Conservation (phyloP, 257 asterid species). For the Rehmannia glutinosa region DNA sequence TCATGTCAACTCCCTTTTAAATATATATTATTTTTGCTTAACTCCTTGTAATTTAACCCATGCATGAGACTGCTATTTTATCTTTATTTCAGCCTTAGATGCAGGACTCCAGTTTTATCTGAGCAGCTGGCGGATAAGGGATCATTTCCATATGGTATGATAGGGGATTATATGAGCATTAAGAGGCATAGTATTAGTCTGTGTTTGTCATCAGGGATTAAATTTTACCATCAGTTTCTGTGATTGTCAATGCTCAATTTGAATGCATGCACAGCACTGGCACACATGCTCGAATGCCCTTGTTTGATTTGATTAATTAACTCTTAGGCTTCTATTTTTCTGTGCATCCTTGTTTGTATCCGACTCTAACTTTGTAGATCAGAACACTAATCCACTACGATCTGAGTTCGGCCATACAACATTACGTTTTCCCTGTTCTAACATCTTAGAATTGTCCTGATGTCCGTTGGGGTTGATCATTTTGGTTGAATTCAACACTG, state of each 20-base stretch:
- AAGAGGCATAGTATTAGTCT: constrained; percentile 14
- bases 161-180: constrained; percentile 39
- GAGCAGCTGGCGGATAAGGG: constrained; percentile 54
- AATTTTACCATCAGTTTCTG: neutral
- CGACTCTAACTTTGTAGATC: neutral
- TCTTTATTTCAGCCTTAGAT: constrained; percentile 26
- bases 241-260: neutral
- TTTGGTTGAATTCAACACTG: neutral
- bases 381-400: neutral
- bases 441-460: neutral
- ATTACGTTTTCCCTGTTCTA: neutral
- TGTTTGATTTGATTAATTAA: neutral
- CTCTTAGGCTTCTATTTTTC: neutral
- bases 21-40: neutral
- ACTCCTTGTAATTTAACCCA: constrained; percentile 32
- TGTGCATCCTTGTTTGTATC: constrained; percentile 7
- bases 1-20: neutral
- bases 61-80: constrained; percentile 30
- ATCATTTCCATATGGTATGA: constrained; percentile 54
- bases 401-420: neutral
- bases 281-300: neutral
- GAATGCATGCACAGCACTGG: neutral
- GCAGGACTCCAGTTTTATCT: constrained; percentile 49
- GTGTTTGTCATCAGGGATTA: constrained; percentile 2
- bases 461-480: neutral